Percentiles rank a stretch among this genome's conserved stretches.
Conservation (phyloP, 177 flowering plant species). For the Vitis hybrid region DNA sequence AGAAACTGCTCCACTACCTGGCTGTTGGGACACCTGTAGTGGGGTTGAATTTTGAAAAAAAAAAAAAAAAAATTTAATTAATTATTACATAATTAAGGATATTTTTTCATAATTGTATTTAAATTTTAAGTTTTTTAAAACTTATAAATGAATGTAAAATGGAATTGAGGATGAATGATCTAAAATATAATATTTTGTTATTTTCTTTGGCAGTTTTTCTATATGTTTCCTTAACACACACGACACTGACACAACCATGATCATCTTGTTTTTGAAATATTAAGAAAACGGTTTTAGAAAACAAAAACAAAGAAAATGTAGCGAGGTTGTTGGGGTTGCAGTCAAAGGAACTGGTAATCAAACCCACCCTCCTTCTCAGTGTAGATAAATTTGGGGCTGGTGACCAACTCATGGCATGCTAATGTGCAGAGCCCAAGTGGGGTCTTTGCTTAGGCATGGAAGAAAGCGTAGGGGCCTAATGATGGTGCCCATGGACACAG, state of each 20-base stretch:
- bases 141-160: too few species aligned
- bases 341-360: constrained; percentile 25
- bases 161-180: too few species aligned
- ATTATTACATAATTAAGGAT: too few species aligned
- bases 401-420: constrained; percentile 21
- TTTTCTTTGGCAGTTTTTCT: too few species aligned
- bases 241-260: too few species aligned
- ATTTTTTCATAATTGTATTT: too few species aligned
- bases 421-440: constrained; percentile 3
- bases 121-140: too few species aligned
- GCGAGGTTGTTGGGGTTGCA: constrained; percentile 9
- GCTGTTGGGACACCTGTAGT: constrained; percentile 12
- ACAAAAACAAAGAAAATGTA: neutral
- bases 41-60: too few species aligned
- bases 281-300: neutral
- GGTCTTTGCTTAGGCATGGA: constrained; percentile 13
- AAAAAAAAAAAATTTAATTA: too few species aligned
- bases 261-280: neutral
- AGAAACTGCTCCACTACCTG: constrained; percentile 23
- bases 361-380: constrained; percentile 2
- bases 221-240: too few species aligned
- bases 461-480: neutral
- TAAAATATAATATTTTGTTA: too few species aligned
- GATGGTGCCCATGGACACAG: constrained; percentile 1
- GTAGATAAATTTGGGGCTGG: neutral